A percentile compares a stretch with the other conserved stretches of the same genome.
These are phyloP conservation scores for Komagataella pastoris DNA, from an alignment of 805 yeast genomes.

Conservation along the genomic window DNA sequence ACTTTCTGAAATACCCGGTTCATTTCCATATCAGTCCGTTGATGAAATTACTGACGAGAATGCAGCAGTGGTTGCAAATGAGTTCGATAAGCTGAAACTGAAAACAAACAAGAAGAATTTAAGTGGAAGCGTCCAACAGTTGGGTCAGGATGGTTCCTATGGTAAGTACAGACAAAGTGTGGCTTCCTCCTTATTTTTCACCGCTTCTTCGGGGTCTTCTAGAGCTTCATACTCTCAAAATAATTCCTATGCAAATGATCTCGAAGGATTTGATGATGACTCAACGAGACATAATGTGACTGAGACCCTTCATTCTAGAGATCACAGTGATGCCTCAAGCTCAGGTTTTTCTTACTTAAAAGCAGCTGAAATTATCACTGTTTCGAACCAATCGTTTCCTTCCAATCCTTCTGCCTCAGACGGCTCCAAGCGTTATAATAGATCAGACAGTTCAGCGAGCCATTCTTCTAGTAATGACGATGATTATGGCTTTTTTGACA, in stretches of 20 bases:
- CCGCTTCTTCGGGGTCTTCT: neutral
- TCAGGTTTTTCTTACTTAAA: neutral
- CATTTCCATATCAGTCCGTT: neutral
- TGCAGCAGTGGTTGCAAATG: neutral
- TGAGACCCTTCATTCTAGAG: neutral
- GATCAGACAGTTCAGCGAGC: neutral
- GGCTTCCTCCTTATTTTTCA: neutral
- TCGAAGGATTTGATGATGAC: neutral
- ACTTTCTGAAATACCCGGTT: neutral
- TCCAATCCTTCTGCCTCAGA: neutral
- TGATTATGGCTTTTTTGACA: neutral
- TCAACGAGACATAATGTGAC: neutral
- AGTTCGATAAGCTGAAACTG: neutral
- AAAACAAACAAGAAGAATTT: neutral
- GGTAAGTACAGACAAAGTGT: neutral
- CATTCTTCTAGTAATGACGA: neutral
- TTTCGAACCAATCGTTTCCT: neutral
- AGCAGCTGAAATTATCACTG: neutral
- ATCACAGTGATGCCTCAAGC: neutral
- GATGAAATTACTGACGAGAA: neutral
- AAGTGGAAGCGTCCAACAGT: neutral
- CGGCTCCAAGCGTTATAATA: neutral
- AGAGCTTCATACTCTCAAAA: neutral
- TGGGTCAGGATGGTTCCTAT: neutral
- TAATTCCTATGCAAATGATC: neutral